Evolutionary conservation across 2,329 filamentous ascomycete genomes (phyloP).

Genomic region (Nemania sp.): DNA sequence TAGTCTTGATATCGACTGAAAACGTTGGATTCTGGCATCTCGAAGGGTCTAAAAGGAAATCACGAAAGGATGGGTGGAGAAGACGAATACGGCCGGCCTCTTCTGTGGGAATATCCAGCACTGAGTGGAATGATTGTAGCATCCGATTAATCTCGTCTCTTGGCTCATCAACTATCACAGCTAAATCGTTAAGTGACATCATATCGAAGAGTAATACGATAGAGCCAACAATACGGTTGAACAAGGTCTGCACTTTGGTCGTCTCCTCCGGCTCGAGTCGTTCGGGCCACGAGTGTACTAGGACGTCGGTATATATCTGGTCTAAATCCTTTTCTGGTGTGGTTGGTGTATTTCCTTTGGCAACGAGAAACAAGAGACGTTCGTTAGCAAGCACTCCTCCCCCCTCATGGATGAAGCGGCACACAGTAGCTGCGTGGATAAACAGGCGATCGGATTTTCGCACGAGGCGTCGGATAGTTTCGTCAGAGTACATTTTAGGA

Average conservation of each 20-base stretch:
- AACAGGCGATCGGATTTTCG: background rate
- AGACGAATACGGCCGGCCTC: background rate
- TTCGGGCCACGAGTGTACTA: background rate
- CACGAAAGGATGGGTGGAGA: constrained; percentile 2
- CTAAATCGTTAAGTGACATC: background rate
- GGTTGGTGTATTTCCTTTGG: background rate
- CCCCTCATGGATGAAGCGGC: background rate
- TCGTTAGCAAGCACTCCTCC: background rate
- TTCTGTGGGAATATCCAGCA: background rate
- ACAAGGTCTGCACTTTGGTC: background rate
- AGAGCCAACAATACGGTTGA: constrained; percentile 1
- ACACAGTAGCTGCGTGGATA: background rate
- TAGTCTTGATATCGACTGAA: background rate
- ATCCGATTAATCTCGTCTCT: background rate
- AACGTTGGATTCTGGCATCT: background rate
- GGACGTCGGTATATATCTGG: background rate
- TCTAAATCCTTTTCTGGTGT: background rate
- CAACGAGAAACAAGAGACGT: background rate
- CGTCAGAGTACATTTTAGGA: background rate
- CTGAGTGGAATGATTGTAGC: background rate
- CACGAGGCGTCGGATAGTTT: background rate
- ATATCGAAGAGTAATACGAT: background rate
- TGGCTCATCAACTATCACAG: background rate
- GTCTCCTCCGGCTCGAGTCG: background rate
- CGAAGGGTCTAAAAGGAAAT: background rate